Conservation (phyloP, 345 rosid species). For the Pseudoturritis turrita region DNA sequence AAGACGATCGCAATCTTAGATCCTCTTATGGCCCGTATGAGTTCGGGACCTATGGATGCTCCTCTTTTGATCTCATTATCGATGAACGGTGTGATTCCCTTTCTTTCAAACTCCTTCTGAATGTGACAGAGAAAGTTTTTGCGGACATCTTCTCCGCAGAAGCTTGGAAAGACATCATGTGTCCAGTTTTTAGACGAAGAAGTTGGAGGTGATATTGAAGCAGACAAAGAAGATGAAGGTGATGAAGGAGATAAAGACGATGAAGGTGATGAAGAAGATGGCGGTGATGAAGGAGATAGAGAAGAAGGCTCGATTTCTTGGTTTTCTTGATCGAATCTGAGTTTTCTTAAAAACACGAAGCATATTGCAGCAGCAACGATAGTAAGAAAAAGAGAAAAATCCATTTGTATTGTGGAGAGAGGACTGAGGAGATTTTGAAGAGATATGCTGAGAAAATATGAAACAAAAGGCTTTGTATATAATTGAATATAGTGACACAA, state of each 20-base stretch:
- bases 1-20: not conserved
- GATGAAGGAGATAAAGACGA: not conserved
- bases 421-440: not conserved
- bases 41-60: slow-evolving; percentile 6
- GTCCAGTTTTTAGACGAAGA: not conserved
- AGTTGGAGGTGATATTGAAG: not conserved
- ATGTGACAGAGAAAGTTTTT: not conserved
- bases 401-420: not conserved
- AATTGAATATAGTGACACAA: too few species aligned
- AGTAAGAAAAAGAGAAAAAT: not conserved
- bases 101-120: not conserved
- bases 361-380: not conserved
- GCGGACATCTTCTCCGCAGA: not conserved
- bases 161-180: not conserved
- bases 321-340: not conserved
- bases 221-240: not conserved
- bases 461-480: not conserved
- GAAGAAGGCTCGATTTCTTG: not conserved
- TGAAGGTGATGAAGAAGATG: too few species aligned
- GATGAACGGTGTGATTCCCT: not conserved
- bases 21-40: not conserved
- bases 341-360: not conserved
- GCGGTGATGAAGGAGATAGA: too few species aligned
- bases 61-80: slow-evolving; percentile 19
- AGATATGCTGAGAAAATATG: not conserved